phyloP scores from a whole-genome alignment of 2,329 filamentous ascomycete genomes.

The Aspergillus felis region DNA sequence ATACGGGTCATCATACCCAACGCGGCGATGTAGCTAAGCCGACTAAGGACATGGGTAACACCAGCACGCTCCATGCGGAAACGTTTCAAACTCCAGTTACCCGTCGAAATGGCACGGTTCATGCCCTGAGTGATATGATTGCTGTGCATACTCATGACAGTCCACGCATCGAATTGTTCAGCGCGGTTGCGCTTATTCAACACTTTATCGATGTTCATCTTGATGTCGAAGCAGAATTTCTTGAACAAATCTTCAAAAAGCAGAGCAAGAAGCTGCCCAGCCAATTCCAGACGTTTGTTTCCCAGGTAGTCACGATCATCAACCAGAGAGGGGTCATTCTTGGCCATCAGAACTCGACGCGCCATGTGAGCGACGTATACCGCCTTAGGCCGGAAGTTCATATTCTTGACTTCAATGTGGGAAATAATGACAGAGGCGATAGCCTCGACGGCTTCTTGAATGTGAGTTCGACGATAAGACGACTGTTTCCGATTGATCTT shows the following conservation, averaged over 20 bases:
- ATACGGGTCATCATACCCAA: slow-evolving; percentile 99
- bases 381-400: slow-evolving; percentile 96
- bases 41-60: slow-evolving; percentile 92
- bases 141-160: slow-evolving; percentile 78
- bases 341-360: slow-evolving; percentile 89
- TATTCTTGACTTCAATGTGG: slow-evolving; percentile 83
- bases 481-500: slow-evolving; percentile 72
- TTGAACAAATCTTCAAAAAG: slow-evolving; percentile 99
- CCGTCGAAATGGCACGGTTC: slow-evolving; percentile 93
- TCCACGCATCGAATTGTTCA: slow-evolving; percentile 79
- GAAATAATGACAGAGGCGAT: slow-evolving; percentile 90
- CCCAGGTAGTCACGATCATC: slow-evolving; percentile 97
- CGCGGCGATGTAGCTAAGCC: slow-evolving; percentile 92
- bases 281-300: slow-evolving; percentile 92
- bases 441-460: slow-evolving; percentile 89
- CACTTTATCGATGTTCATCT: slow-evolving; percentile 91
- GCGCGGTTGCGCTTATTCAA: slow-evolving; percentile 90
- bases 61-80: slow-evolving; percentile 98
- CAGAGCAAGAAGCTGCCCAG: slow-evolving; percentile 87
- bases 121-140: slow-evolving; percentile 88
- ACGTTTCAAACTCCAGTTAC: slow-evolving; percentile 96
- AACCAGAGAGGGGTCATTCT: slow-evolving; percentile 81
- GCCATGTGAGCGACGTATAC: slow-evolving; percentile 97
- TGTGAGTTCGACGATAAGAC: slow-evolving; percentile 68
- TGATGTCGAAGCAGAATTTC: slow-evolving; percentile 83